Evolutionary conservation across 768 basidiomycete species (phyloP).

Genomic region (Tremella mesenterica): DNA sequence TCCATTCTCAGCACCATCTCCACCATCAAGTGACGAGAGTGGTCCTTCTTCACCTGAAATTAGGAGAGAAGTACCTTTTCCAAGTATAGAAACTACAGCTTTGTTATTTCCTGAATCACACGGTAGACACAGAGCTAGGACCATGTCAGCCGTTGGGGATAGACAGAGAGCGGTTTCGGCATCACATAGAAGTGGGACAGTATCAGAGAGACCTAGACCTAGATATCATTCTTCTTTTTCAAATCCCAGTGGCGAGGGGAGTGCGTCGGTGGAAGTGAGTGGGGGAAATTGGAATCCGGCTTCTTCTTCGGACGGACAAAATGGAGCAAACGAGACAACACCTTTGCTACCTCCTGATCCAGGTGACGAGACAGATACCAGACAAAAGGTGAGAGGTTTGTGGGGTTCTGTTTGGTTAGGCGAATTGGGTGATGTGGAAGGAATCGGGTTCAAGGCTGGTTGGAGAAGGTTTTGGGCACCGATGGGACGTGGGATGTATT

Average conservation of each 20-base stretch:
- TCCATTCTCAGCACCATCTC: conserved; percentile 9
- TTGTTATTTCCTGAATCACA: not conserved
- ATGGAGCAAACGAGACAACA: conserved; percentile 15
- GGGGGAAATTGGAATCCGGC: conserved; percentile 3
- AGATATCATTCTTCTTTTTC: conserved; percentile 4
- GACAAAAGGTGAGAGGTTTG: conserved; percentile 8
- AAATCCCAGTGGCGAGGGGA: not conserved
- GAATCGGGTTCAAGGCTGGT: conserved; percentile 13
- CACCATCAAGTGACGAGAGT: not conserved
- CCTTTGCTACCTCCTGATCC: conserved; percentile 10
- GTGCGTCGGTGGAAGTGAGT: not conserved
- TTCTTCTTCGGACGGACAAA: conserved; percentile 3
- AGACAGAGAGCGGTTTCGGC: not conserved
- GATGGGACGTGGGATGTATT: conserved; percentile 23
- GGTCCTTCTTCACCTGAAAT: not conserved
- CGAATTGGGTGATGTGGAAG: conserved; percentile 19
- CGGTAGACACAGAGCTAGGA: conserved; percentile 17
- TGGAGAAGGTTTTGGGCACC: conserved; percentile 35
- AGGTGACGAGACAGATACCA: not conserved
- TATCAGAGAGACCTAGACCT: not conserved
- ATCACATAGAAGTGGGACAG: not conserved
- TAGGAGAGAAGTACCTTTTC: not conserved
- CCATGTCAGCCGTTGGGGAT: conserved; percentile 12
- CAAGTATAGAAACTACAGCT: not conserved
- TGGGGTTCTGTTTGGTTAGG: conserved; percentile 29